A percentile compares a stretch with the other conserved stretches of the same genome.
phyloP scores from a whole-genome alignment of 2,329 filamentous ascomycete species.

The Trichophyton schoenleinii region DNA sequence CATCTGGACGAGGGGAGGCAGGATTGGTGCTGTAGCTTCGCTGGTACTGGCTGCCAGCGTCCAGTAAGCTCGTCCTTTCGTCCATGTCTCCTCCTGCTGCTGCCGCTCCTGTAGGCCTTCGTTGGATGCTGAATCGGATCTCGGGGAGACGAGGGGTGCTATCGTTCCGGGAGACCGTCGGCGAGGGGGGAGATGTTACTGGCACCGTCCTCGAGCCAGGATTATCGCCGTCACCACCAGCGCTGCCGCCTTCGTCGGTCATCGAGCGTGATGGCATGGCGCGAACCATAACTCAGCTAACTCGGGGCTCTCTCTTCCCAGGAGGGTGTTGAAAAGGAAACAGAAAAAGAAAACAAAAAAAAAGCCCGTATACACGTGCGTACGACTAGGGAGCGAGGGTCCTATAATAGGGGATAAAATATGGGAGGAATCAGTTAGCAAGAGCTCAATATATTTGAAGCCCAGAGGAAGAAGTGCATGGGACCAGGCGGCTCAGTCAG shows the following conservation, averaged over 20 bases:
- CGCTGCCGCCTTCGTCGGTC: neutral
- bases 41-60: slow-evolving; percentile 13
- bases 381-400: neutral
- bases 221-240: slow-evolving; percentile 6
- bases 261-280: slow-evolving; percentile 5
- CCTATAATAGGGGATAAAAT: neutral
- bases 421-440: too few relatives aligned
- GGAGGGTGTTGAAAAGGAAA: too few relatives aligned
- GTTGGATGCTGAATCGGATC: slow-evolving; percentile 11
- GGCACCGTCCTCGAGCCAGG: slow-evolving; percentile 6
- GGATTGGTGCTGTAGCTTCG: slow-evolving; percentile 29
- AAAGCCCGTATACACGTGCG: neutral
- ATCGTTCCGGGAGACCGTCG: slow-evolving; percentile 6
- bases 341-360: neutral
- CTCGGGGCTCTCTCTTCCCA: too few relatives aligned
- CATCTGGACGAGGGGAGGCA: slow-evolving; percentile 21
- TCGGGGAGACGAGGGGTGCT: slow-evolving; percentile 12
- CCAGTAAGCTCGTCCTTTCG: slow-evolving; percentile 28
- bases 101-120: neutral
- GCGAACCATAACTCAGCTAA: slow-evolving; percentile 7
- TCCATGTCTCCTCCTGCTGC: slow-evolving; percentile 7
- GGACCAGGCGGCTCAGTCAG: too few relatives aligned
- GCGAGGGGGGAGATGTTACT: slow-evolving; percentile 13
- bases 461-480: too few relatives aligned
- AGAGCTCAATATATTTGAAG: too few relatives aligned